Percentiles rank a stretch among this genome's conserved stretches.
Conservation (phyloP, 768 basidiomycete genomes). For the Mrakia blollopis region DNA sequence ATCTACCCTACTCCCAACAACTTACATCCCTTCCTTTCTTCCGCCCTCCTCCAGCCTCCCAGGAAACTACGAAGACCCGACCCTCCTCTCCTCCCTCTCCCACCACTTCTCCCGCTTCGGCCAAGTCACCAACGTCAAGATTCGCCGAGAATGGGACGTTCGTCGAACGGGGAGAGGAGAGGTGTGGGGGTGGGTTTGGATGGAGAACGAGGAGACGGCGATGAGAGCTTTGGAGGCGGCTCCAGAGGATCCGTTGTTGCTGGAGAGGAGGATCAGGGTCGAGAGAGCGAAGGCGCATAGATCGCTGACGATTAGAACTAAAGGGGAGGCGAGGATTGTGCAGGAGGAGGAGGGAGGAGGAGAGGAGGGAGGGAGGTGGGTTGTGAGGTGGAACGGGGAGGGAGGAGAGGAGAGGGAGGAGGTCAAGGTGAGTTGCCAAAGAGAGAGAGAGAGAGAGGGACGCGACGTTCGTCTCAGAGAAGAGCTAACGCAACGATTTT, state of each 20-base stretch:
- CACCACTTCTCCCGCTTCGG: constrained; percentile 5
- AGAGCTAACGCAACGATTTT: neutral
- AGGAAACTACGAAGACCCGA: neutral
- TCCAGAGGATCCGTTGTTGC: neutral
- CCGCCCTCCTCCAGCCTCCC: neutral
- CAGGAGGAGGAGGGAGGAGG: neutral
- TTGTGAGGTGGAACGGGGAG: neutral
- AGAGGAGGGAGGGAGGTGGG: neutral
- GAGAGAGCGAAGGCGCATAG: neutral
- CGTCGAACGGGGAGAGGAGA: neutral
- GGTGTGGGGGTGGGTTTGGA: constrained; percentile 11
- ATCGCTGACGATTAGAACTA: neutral
- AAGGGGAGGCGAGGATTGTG: neutral
- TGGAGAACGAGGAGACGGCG: neutral
- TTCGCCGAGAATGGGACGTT: neutral
- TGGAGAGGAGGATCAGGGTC: neutral
- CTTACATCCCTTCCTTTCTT: neutral
- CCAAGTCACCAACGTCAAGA: neutral
- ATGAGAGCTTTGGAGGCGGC: neutral
- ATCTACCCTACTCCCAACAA: too few relatives aligned
- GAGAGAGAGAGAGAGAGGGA: neutral
- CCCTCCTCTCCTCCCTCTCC: neutral
- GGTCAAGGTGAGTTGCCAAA: neutral
- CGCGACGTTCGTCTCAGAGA: neutral
- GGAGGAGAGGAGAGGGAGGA: neutral